Evolutionary conservation across 805 yeast genomes (phyloP).

Genomic region (Yueomyces sp.): DNA sequence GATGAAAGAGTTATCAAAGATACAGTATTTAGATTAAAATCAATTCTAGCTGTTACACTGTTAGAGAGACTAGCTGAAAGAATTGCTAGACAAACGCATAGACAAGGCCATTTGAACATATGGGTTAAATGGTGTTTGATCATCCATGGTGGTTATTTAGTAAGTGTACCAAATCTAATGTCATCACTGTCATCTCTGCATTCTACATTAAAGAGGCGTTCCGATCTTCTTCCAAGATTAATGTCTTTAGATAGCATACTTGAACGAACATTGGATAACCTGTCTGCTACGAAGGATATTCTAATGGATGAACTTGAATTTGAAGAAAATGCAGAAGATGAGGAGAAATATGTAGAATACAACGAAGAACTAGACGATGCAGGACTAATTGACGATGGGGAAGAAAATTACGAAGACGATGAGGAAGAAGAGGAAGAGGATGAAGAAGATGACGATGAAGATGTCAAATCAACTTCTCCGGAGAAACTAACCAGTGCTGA

Average conservation of each 20-base stretch:
- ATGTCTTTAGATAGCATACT: constrained; percentile 74
- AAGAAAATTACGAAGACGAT: constrained; percentile 25
- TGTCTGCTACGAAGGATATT: constrained; percentile 33
- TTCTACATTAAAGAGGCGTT: constrained; percentile 49
- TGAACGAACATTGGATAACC: constrained; percentile 54
- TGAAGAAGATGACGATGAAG: constrained; percentile 16
- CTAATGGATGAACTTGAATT: constrained; percentile 24
- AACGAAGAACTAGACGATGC: constrained; percentile 49
- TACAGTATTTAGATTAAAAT: constrained; percentile 43
- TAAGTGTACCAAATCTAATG: constrained; percentile 33
- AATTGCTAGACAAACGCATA: constrained; percentile 43
- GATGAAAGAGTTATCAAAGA: constrained; percentile 40
- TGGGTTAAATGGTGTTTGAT: constrained; percentile 88
- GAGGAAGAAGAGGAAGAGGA: constrained; percentile 24
- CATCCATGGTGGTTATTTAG: constrained; percentile 61
- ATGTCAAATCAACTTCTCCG: not conserved
- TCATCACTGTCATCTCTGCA: constrained; percentile 50
- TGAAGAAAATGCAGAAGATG: constrained; percentile 22
- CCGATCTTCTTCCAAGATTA: constrained; percentile 56
- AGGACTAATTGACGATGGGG: constrained; percentile 34
- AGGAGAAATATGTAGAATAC: constrained; percentile 50
- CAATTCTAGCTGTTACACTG: constrained; percentile 39
- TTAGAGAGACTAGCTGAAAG: constrained; percentile 47
- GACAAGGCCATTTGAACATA: constrained; percentile 37
- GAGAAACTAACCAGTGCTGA: not conserved